A percentile compares a stretch with the other conserved stretches of the same genome.
Conservation (phyloP, 169 alveolate genomes). For the Cryptosporidium parvum region DNA sequence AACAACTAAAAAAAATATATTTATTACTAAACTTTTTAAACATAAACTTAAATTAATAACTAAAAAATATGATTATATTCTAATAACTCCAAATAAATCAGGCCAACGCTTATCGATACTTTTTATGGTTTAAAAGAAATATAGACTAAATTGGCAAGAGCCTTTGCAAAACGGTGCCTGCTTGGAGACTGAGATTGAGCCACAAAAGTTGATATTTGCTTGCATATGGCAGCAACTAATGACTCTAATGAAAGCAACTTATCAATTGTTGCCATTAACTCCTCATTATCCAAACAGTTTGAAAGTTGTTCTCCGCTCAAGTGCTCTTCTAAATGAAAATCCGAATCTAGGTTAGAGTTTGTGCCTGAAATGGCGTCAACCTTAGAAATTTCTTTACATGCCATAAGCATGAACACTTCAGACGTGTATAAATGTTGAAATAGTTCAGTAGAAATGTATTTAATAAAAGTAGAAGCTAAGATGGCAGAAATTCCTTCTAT, state of each 20-base stretch:
- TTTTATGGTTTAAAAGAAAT: conserved; percentile 55
- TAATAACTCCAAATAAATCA: neutral
- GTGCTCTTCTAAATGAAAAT: neutral
- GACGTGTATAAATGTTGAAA: conserved; percentile 68
- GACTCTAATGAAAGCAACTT: conserved; percentile 60
- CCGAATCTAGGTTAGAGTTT: neutral
- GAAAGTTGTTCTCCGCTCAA: neutral
- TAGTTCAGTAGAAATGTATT: conserved; percentile 64
- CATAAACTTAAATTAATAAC: neutral
- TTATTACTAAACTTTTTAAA: neutral
- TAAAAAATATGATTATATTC: neutral
- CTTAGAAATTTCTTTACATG: conserved; percentile 41
- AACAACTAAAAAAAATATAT: neutral
- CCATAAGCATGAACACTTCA: conserved; percentile 34
- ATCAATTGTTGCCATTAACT: conserved; percentile 52
- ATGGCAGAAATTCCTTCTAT: conserved; percentile 66
- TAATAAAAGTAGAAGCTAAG: conserved; percentile 68
- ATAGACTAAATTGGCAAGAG: conserved; percentile 66
- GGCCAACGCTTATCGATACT: neutral
- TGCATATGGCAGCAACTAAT: conserved; percentile 62
- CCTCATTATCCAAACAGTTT: conserved; percentile 35
- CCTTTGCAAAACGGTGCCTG: conserved; percentile 70
- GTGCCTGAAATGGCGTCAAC: neutral
- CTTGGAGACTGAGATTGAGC: conserved; percentile 76
- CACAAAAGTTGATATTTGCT: conserved; percentile 74